A percentile compares a stretch with the other conserved stretches of the same genome.
Evolutionary conservation across 2,329 filamentous ascomycete genomes (phyloP).

Genomic region (Fusarium nurragi): DNA sequence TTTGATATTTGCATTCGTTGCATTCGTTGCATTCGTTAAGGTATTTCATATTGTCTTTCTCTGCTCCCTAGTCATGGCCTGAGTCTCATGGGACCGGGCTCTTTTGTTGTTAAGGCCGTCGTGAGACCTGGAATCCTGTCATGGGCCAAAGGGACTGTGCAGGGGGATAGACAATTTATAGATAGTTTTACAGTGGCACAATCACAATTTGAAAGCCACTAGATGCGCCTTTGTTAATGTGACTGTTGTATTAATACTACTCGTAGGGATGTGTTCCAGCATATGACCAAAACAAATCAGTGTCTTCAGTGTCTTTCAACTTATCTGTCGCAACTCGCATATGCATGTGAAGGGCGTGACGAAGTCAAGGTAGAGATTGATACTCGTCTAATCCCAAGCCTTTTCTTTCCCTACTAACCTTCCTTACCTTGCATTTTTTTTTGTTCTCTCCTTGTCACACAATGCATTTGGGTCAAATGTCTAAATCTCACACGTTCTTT

Average conservation of each 20-base stretch:
- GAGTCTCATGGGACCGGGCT: neutral
- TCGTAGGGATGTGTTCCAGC: too few relatives aligned
- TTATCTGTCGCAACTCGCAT: too few relatives aligned
- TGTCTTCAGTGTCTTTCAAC: too few relatives aligned
- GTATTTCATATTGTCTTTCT: slow-evolving; percentile 29
- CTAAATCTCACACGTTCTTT: accelerated
- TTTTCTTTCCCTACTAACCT: too few relatives aligned
- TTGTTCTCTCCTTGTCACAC: neutral
- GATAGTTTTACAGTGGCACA: slow-evolving; percentile 49
- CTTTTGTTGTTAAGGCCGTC: slow-evolving; percentile 8
- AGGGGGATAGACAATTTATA: slow-evolving; percentile 35
- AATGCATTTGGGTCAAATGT: accelerated
- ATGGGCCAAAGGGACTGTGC: slow-evolving; percentile 16
- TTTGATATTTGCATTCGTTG: slow-evolving; percentile 47
- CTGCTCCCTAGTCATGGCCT: slow-evolving; percentile 12
- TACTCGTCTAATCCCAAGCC: too few relatives aligned
- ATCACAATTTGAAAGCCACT: slow-evolving; percentile 39
- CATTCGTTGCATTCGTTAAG: slow-evolving; percentile 45
- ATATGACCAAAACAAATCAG: too few relatives aligned
- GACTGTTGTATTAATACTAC: too few relatives aligned
- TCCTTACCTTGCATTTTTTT: too few relatives aligned
- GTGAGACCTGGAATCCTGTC: slow-evolving; percentile 10
- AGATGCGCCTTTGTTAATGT: neutral
- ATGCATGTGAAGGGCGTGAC: too few relatives aligned
- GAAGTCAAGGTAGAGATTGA: too few relatives aligned